phyloP scores from a whole-genome alignment of 352 stramenopile species.

The Phytophthora cryptogea region DNA sequence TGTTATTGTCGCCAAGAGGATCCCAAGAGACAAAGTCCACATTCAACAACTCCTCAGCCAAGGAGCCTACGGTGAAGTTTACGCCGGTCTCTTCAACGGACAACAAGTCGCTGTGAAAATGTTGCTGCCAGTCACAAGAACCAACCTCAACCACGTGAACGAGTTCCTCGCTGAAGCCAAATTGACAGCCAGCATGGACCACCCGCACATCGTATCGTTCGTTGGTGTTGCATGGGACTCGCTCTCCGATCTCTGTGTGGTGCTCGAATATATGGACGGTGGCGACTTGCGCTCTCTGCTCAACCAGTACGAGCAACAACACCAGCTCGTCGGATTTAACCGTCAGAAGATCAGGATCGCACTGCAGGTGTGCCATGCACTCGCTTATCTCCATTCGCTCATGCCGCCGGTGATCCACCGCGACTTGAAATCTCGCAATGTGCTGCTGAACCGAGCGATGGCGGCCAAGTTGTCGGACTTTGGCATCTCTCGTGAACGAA shows the following conservation, averaged over 20 bases:
- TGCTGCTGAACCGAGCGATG: conserved; percentile 6
- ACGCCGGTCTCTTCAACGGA: conserved; percentile 35
- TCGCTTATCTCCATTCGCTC: conserved; percentile 19
- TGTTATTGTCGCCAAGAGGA: conserved; percentile 28
- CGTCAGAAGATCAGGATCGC: background rate
- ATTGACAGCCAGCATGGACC: no score
- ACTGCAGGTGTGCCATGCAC: conserved; percentile 1
- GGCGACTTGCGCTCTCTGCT: no score
- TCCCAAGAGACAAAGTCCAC: conserved; percentile 35
- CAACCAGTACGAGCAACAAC: no score
- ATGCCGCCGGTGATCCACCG: conserved; percentile 19
- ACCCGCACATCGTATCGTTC: no score
- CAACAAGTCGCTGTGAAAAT: conserved; percentile 50
- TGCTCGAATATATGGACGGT: no score
- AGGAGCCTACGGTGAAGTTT: conserved; percentile 55
- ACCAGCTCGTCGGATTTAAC: no score
- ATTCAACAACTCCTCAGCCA: conserved; percentile 25
- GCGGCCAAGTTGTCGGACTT: conserved; percentile 41
- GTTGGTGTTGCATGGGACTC: no score
- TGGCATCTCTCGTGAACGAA: conserved; percentile 19
- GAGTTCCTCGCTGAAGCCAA: no score
- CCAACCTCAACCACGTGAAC: conserved; percentile 2
- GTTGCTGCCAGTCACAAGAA: conserved; percentile 41
- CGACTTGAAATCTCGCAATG: conserved; percentile 27
- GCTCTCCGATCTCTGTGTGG: no score